These are phyloP conservation scores for Ophiostoma populinum DNA, from an alignment of 2,329 filamentous ascomycete species.

Conservation along the genomic window DNA sequence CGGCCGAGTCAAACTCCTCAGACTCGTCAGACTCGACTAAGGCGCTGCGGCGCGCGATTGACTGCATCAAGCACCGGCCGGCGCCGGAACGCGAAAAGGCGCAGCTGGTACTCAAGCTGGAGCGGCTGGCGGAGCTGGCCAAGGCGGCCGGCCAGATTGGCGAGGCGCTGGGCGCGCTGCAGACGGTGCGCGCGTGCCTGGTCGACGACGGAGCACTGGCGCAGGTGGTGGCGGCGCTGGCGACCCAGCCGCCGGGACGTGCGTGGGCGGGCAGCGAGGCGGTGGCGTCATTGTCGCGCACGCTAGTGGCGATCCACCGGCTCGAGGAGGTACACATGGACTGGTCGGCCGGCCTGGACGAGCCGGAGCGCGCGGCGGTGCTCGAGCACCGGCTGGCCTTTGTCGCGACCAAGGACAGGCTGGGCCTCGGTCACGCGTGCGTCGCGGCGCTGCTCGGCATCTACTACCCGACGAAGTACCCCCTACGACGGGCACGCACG, in stretches of 20 bases:
- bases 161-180: slow-evolving; percentile 40
- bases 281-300: slow-evolving; percentile 36
- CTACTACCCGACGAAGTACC: slow-evolving; percentile 31
- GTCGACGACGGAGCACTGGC: slow-evolving; percentile 39
- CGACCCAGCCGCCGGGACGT: slow-evolving; percentile 28
- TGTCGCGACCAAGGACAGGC: slow-evolving; percentile 16
- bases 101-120: slow-evolving; percentile 45
- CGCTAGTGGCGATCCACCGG: slow-evolving; percentile 41
- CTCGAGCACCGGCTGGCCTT: slow-evolving; percentile 43
- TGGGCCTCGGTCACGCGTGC: slow-evolving; percentile 26
- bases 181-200: slow-evolving; percentile 43
- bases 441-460: slow-evolving; percentile 30
- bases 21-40: too few relatives aligned
- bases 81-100: slow-evolving; percentile 39
- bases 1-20: slow-evolving; percentile 17
- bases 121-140: slow-evolving; percentile 46
- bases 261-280: slow-evolving; percentile 37
- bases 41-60: slow-evolving; percentile 45
- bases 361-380: slow-evolving; percentile 35
- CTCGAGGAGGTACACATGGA: slow-evolving; percentile 39
- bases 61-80: slow-evolving; percentile 38
- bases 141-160: slow-evolving; percentile 33
- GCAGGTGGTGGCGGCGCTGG: slow-evolving; percentile 32
- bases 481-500: slow-evolving; percentile 34
- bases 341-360: slow-evolving; percentile 35